Conservation (phyloP, 176 grass and related monocot species). For the Rhipidocladum racemiflorum region DNA sequence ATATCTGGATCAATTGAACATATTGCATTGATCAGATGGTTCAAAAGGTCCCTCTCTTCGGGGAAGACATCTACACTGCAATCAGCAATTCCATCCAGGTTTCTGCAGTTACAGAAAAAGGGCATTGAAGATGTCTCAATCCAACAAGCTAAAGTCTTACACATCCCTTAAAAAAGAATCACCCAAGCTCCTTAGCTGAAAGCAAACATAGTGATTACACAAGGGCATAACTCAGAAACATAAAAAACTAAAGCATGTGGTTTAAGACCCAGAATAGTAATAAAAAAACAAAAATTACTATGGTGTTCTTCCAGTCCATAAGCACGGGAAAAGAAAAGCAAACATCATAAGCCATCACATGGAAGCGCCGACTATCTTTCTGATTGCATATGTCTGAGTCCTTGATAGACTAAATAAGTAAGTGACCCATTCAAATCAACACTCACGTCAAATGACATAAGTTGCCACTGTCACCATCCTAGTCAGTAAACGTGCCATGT, state of each 20-base stretch:
- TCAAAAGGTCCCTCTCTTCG: slow-evolving; percentile 74
- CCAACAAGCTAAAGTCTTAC: background rate
- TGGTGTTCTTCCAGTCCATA: background rate
- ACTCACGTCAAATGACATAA: background rate
- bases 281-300: background rate
- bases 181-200: background rate
- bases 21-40: slow-evolving; percentile 62
- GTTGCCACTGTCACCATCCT: background rate
- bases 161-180: background rate
- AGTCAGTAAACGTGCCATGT: slow-evolving; percentile 2
- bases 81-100: slow-evolving; percentile 58
- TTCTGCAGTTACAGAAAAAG: slow-evolving; percentile 49
- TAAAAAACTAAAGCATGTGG: background rate
- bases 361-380: background rate
- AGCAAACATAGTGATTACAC: background rate
- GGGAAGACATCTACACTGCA: slow-evolving; percentile 49
- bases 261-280: background rate
- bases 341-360: slow-evolving; percentile 17
- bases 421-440: slow-evolving; percentile 11
- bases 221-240: background rate
- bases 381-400: background rate
- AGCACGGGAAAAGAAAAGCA: background rate
- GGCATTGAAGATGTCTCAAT: slow-evolving; percentile 20
- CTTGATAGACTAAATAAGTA: slow-evolving; percentile 8
- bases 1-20: slow-evolving; percentile 88